Base-by-base conservation (phyloP, 257 asterid genomes). In the Ocimum tenuiflorum region DNA sequence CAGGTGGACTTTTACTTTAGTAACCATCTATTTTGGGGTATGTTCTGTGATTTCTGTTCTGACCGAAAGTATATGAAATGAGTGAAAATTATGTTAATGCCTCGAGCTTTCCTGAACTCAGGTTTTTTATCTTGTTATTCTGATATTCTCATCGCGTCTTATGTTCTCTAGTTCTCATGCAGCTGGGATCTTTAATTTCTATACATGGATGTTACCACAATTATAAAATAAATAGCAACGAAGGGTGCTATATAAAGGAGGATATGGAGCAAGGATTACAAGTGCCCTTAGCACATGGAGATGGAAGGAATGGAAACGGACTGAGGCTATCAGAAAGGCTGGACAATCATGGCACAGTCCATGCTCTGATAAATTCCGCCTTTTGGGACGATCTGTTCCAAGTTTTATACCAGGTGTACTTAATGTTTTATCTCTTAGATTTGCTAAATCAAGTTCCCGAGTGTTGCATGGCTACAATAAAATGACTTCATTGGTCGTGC, bases 1-100 rank as follows among this genome's bases (percentile, higher is more conserved):
- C 87, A 92, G 99, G 88, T 92, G 96, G 99, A 87, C 99, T 12
- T 81, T 92, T 75, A 83, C 84, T 23, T 77, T 92, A 68, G 91
- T 82, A 36, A 81, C 91, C 85, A 60, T 92, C 78, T 89, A 92
- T 77, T 92, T 92, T 61, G 92, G 80, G 96, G 99, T 92, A 87
- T 62, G 86, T 50, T 65, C 56, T 57, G 61, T 60, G 41, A 53
- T 38, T 74, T 70, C 49, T 62, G 18, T 69, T 75, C 43, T 66
- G 56, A 31, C 48, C 35, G 63, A 60, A 39, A 56, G 18, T 41
- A 36, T 60, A 52, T 45, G 54, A 61, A 57, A 49, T 55, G 49
- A 45, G 13, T 43, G 39, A 29, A 35, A 11, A 14, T 23, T 45
- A 8, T 41, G 53, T 66, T 50, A 10, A 22, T 39, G 19, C 57